phyloP scores from a whole-genome alignment of 176 grass and related monocot species.

The Bolboschoenus planiculmis region DNA sequence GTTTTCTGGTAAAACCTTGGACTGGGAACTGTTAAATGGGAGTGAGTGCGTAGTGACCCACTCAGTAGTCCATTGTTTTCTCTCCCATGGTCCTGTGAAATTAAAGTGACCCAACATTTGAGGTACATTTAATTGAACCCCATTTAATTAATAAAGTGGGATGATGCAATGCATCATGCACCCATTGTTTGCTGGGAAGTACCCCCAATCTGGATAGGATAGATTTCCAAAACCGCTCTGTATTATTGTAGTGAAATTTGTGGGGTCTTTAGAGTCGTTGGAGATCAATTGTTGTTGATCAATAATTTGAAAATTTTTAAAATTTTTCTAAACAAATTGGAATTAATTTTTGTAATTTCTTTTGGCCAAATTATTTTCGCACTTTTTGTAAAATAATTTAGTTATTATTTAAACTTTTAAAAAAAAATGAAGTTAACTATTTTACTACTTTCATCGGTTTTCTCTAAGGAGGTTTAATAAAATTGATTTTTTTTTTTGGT shows the following conservation, averaged over 20 bases:
- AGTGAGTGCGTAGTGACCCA: too few species aligned
- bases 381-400: background rate
- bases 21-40: background rate
- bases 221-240: background rate
- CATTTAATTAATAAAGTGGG: background rate
- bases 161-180: background rate
- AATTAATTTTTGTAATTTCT: background rate
- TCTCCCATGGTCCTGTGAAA: background rate
- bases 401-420: background rate
- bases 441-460: background rate
- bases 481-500: background rate
- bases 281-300: background rate
- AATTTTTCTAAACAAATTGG: background rate
- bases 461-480: background rate
- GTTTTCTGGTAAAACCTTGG: slow-evolving; percentile 21
- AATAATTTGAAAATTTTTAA: background rate
- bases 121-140: background rate
- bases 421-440: background rate
- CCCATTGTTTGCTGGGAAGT: background rate
- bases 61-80: background rate
- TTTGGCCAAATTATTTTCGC: background rate
- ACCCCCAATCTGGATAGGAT: background rate
- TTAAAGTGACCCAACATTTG: background rate
- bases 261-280: background rate
- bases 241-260: background rate